Conservation (phyloP, 768 basidiomycete species). For the Lactarius indigo region DNA sequence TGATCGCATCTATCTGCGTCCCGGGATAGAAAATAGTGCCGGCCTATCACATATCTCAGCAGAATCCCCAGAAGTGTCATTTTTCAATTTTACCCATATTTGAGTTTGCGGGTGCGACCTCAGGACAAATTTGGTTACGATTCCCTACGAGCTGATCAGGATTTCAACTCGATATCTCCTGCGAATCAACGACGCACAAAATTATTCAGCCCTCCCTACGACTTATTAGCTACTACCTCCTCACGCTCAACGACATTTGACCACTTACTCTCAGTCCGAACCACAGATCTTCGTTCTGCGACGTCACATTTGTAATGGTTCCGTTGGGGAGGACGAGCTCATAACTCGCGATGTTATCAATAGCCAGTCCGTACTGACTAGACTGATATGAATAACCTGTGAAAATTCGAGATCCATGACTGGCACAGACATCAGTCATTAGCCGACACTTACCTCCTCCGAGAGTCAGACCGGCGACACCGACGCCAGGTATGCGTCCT, state of each 20-base stretch:
- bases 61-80: neutral
- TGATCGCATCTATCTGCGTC: neutral
- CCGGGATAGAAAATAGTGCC: neutral
- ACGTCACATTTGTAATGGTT: slow-evolving; percentile 1
- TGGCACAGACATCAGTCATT: neutral
- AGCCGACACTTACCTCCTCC: slow-evolving; percentile 27
- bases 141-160: neutral
- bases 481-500: slow-evolving; percentile 28
- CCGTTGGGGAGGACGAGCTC: slow-evolving; percentile 33
- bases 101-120: neutral
- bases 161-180: neutral
- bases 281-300: neutral
- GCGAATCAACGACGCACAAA: neutral
- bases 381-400: slow-evolving; percentile 34
- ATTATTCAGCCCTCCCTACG: slow-evolving; percentile 8
- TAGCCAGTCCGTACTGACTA: slow-evolving; percentile 34
- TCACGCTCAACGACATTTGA: neutral
- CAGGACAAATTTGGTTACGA: slow-evolving; percentile 12
- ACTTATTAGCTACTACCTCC: neutral
- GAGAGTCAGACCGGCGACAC: slow-evolving; percentile 29
- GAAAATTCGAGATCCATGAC: neutral
- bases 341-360: slow-evolving; percentile 33
- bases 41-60: neutral
- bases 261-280: slow-evolving; percentile 8
- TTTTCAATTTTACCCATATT: neutral